Conservation (phyloP, 176 grass and related monocot genomes). For the Pharus latifolius region DNA sequence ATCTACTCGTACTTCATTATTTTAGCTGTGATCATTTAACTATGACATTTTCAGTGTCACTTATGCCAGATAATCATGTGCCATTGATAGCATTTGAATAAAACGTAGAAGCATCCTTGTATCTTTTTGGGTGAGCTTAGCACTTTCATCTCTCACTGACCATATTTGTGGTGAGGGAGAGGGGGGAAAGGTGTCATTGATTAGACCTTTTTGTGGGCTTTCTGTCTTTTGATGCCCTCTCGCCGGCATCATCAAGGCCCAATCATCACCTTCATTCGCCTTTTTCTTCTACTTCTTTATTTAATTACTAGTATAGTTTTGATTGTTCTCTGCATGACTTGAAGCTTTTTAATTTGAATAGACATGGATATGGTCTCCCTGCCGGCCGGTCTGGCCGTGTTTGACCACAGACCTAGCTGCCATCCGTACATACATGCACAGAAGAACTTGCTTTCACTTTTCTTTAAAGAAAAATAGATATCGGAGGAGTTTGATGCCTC, state of each 20-base stretch:
- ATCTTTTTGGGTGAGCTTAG: too few species aligned
- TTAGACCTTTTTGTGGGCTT: slow-evolving; percentile 4
- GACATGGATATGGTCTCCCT: neutral
- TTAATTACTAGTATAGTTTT: neutral
- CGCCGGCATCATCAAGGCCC: slow-evolving; percentile 11
- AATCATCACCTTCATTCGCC: slow-evolving; percentile 22
- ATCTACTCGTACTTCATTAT: too few species aligned
- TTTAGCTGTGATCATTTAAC: too few species aligned
- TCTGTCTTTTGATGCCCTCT: neutral
- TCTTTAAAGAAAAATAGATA: too few species aligned
- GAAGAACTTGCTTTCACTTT: neutral
- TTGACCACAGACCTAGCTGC: slow-evolving; percentile 1
- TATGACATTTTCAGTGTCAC: too few species aligned
- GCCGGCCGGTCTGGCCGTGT: neutral
- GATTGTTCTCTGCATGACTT: slow-evolving; percentile 22
- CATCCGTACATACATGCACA: neutral
- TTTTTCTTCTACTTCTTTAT: neutral
- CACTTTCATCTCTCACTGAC: neutral
- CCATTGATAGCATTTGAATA: too few species aligned
- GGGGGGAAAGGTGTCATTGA: neutral
- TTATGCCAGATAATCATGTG: too few species aligned
- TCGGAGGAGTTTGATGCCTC: too few species aligned
- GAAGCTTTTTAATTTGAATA: neutral
- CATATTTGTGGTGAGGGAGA: neutral
- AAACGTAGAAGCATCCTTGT: too few species aligned